Conservation (phyloP, 108 stramenopile genomes). For the Skeletonema tropicum region DNA sequence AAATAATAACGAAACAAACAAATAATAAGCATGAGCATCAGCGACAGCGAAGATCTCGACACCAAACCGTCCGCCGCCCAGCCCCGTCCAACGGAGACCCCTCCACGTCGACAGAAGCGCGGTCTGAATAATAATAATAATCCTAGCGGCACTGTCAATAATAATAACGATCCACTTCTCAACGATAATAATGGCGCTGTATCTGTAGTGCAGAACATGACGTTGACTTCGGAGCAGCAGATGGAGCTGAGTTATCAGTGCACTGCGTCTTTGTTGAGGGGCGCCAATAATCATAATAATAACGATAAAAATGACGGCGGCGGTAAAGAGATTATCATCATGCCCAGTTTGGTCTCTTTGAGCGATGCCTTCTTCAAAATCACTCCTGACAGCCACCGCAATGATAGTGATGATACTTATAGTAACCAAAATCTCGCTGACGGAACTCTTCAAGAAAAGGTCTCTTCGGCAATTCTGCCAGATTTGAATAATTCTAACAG, state of each 20-base stretch:
- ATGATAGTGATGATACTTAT: neutral
- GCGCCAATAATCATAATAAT: neutral
- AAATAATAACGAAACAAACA: too few relatives aligned
- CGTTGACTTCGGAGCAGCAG: constrained; percentile 1
- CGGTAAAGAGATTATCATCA: constrained; percentile 7
- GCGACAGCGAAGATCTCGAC: constrained; percentile 25
- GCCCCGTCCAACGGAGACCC: neutral
- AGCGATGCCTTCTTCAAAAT: constrained; percentile 19
- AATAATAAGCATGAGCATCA: constrained; percentile 47
- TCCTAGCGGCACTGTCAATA: too few relatives aligned
- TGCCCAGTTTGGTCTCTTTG: constrained; percentile 30
- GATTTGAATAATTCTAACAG: too few relatives aligned
- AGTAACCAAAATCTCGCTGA: neutral
- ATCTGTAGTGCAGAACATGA: neutral
- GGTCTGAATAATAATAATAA: neutral
- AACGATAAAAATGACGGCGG: neutral
- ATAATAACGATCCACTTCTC: neutral
- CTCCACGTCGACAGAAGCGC: constrained; percentile 1
- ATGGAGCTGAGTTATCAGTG: constrained; percentile 13
- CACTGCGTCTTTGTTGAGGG: neutral
- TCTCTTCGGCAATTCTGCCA: too few relatives aligned
- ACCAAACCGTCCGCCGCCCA: neutral
- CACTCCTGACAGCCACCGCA: neutral
- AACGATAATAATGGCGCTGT: neutral
- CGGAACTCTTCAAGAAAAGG: too few relatives aligned